Evolutionary conservation across 305 asterid genomes (phyloP), one percentile per base, ranked within the genome.

Genomic region (Fraxinus sp.): DNA sequence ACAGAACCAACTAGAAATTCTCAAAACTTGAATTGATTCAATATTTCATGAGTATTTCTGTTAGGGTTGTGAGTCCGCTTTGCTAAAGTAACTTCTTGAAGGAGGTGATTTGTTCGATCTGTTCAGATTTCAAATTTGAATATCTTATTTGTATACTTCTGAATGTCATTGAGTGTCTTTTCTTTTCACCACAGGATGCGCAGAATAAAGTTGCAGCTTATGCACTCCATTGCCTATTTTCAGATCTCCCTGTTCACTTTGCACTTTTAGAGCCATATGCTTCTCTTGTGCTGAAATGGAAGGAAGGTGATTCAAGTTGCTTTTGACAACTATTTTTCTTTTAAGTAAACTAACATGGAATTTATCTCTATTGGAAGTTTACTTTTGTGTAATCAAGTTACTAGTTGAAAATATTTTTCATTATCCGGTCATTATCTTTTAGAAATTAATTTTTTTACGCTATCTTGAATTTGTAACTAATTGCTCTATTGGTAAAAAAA

Each of bases 131-230:
- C 28, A 26, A 86, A 74, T 81, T 36, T 78, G 83, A 73, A 41
- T 74, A 80, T 76, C 75, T 71, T 59, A 77, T 10, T 72, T 35
- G 30, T 78, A 68, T 75, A 30, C 41, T 62, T 80, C 66, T 72
- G 16, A 64, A 79, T 83, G 77, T 55, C 81, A 78, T 57, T n/a
- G 20, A 70, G 1, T 30, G 22, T 70, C 68, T 57, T 16, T 75
- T 39, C 43, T 80, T 85, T 81, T 55, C 81, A 76, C 80, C 82
- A 22, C 91, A 96, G 99, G 98, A 96, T 83, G 91, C 94, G 68
- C 99, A 96, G 84, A 96, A 96, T 85, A 89, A 90, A 86, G 98
- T 96, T 83, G 99, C 99, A 79, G 95, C 97, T 14, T 93, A 93
- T 89, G 98, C 98, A 14, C 96, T 96, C 77, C 85, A 93, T 90